Base-by-base conservation (phyloP, 345 rosid genomes). In the Geranium brycei region DNA sequence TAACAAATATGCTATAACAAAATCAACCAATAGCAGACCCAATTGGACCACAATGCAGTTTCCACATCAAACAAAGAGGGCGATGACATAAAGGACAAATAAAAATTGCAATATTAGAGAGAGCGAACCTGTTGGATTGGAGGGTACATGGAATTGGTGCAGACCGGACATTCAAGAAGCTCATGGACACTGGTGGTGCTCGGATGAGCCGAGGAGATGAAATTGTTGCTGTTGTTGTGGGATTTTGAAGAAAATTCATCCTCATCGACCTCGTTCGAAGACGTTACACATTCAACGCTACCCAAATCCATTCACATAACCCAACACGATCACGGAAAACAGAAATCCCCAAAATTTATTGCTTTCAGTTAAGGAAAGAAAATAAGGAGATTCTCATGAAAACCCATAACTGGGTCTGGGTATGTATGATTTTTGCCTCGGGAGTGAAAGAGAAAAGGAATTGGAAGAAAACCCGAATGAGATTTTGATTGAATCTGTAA, bases 111-210 rank as follows among this genome's bases (percentile, higher is more conserved):
- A n/a, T 31, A 31, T 19, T n/a, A 56, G 2, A 17, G 63, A 30
- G 51, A 56, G 66, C 64, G 61, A 61, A 88, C 98, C 98, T 89
- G 98, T 73, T 91, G 93, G 68, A 91, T 91, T 0, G 98, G 98
- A 71, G 98, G 98, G 77, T 88, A 91, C 97, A 91, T 91, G 28
- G 95, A 91, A 78, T 87, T 91, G 77, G 97, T 91, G 59, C 96
- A 91, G 60, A 88, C 97, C 53, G 97, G 97, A 72, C 97, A 91
- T 77, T 91, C 97, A 57, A 91, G 90, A 73, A 91, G 85, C 80
- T 91, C 98, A 61, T 89, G 98, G 67, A 91, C 98, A 74, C 96
- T 82, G 30, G 89, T 87, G 14, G 96, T 81, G 69, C 82, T 75
- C n/a, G 87, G 81, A 61, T 80, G 85, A 74, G 80, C 73, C 64